Evolutionary conservation across 1,139 yeast species (phyloP), one percentile per base, ranked within the genome.

Genomic region (Pneumocystis canis): DNA sequence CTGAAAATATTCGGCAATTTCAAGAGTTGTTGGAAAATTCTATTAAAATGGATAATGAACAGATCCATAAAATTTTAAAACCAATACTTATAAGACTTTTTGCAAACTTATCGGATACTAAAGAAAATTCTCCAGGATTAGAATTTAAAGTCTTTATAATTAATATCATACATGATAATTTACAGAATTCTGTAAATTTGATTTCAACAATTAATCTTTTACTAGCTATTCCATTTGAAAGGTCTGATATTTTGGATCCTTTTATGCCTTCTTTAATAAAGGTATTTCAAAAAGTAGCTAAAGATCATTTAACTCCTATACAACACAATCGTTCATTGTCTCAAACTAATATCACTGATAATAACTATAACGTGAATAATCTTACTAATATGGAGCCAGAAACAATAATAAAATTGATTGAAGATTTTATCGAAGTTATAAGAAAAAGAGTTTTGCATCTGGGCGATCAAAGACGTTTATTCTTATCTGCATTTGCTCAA

Each of bases 381-480:
- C 67, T 67, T n/a, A 40, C 67, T 5, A 64, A 61, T 14, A 65
- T 67, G 18, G 58, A 62, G 3, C 58, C 63, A n/a, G 63, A 32
- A 20, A 61, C 25, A 32, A 18, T 33, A 18, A 5, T 84, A 82
- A 69, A 84, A 86, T 79, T 85, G 92, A 0, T 85, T 94, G 0
- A 82, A 82, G 66, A 75, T 90, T 28, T 76, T 90, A 77, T 94
- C 62, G 85, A 85, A 67, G 80, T 92, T 63, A 83, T 90, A 1
- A 84, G 96, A 0, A 80, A 82, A 78, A 81, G 97, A 69, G 88
- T 94, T 18, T 82, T 95, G 0, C 80, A 82, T 39, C 77, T 94
- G 35, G 97, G 96, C 1, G 99, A 94, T 68, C 97, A 94, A 71
- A 81, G 98, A 65, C 81, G 98, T 62, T 84, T 89, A 31, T 94